Conservation (phyloP, 2,329 filamentous ascomycete species). For the Pestalotiopsis sp. region DNA sequence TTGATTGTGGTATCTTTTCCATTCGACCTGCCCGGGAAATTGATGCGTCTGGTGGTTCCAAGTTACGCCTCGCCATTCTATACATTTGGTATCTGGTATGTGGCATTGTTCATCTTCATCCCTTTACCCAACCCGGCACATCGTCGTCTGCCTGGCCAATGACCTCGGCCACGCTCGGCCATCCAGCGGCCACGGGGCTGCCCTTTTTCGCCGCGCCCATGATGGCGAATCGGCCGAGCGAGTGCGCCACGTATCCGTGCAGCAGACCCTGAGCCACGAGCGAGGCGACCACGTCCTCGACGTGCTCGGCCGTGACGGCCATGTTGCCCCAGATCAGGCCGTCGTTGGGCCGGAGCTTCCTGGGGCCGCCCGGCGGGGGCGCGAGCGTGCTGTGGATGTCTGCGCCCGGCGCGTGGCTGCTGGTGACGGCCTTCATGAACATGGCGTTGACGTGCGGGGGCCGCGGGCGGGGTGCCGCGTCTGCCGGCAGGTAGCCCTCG, state of each 20-base stretch:
- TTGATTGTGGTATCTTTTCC: neutral
- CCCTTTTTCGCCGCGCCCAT: conserved; percentile 72
- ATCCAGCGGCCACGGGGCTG: conserved; percentile 69
- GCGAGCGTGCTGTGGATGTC: conserved; percentile 41
- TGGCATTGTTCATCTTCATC: neutral
- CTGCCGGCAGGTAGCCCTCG: conserved; percentile 56
- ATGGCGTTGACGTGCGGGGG: conserved; percentile 50
- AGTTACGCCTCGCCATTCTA: neutral
- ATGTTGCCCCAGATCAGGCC: conserved; percentile 68
- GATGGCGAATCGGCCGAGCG: conserved; percentile 77
- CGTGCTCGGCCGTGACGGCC: conserved; percentile 59
- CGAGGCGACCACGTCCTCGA: conserved; percentile 78
- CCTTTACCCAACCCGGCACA: conserved; percentile 77
- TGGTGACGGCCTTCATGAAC: conserved; percentile 54
- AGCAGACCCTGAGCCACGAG: conserved; percentile 81
- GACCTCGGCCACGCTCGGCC: conserved; percentile 74
- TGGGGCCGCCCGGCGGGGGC: conserved; percentile 50
- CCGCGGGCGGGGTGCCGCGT: conserved; percentile 31
- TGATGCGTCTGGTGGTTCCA: neutral
- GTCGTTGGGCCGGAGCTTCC: conserved; percentile 56
- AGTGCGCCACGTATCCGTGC: conserved; percentile 82
- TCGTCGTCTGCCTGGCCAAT: conserved; percentile 62
- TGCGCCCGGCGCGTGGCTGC: conserved; percentile 38
- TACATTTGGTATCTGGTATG: neutral
- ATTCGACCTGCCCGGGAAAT: neutral